Conservation (phyloP, 1,139 yeast genomes). For the Zhuliangozyma blackwelliae region DNA sequence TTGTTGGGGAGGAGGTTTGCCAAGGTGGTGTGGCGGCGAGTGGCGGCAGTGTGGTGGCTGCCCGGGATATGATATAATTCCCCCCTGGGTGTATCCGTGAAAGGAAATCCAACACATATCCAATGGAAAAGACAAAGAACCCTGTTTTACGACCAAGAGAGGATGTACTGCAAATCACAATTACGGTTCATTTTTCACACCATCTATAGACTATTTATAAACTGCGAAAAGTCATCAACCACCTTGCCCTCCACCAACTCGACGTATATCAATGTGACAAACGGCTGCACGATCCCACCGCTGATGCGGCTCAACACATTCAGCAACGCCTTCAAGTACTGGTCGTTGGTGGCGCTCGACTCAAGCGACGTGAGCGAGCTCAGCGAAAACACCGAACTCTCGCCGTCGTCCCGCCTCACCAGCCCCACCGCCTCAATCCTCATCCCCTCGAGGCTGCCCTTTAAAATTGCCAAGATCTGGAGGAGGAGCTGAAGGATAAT, state of each 20-base stretch:
- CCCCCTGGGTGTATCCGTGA: background rate
- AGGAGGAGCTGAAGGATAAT: constrained; percentile 29
- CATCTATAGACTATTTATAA: constrained; percentile 24
- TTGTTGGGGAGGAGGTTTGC: constrained; percentile 65
- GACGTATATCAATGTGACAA: constrained; percentile 25
- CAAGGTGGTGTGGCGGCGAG: constrained; percentile 29
- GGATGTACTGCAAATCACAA: background rate
- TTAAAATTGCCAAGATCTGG: constrained; percentile 25
- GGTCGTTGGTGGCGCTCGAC: constrained; percentile 26
- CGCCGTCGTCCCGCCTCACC: constrained; percentile 5
- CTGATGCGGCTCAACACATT: constrained; percentile 28
- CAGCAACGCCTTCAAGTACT: constrained; percentile 27
- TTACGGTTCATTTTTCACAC: background rate
- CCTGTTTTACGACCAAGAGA: too few species aligned
- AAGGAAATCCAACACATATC: too few species aligned
- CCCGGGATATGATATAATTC: background rate
- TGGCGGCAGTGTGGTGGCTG: constrained; percentile 31
- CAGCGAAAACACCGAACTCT: constrained; percentile 35
- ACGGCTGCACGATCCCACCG: constrained; percentile 38
- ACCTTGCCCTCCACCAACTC: constrained; percentile 30
- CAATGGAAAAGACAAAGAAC: too few species aligned
- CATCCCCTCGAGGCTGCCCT: constrained; percentile 13
- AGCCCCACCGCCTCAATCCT: background rate
- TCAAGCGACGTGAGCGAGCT: constrained; percentile 23
- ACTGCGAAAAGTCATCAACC: constrained; percentile 26